Evolutionary conservation across 2,329 filamentous ascomycete species (phyloP), one percentile per base, ranked within the genome.

Genomic region (Aspergillus sergii): DNA sequence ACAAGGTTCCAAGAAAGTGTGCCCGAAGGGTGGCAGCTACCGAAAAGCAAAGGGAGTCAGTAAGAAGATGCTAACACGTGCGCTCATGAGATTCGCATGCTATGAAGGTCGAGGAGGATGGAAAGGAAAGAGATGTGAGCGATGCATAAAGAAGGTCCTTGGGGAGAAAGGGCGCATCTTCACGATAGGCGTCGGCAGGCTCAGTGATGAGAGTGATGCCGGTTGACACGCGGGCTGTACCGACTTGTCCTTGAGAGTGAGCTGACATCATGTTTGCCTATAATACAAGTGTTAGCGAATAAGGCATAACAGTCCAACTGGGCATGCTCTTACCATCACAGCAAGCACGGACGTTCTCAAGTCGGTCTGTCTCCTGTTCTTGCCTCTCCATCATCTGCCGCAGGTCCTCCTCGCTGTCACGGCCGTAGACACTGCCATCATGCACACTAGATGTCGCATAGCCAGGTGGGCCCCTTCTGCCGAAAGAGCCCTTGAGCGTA

Each of bases 321-420:
- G 21, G 21, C 11, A 34, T 46, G 14, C 41, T 82, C 90, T 86
- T 85, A 94, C 94, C 95, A 86, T 98, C 95, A 79, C 95, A 99
- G 81, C 95, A 99, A 64, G 94, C 94, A 75, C 95, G 86, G 68
- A 99, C 95, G 77, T 99, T 97, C 83, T 98, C 94, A 72, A 98
- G 84, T 66, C 89, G 86, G 74, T 94, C 91, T 30, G 89, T 84
- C 69, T 94, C 91, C 59, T 88, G 83, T 66, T 87, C 76, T 59
- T 81, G 77, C 56, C 79, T 84, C 79, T 94, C 91, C 71, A 94
- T 92, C 67, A 94, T 88, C 67, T 89, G 86, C 61, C 92, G 85
- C 62, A 97, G 77, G 74, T 97, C 93, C 77, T 97, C 93, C 3
- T 91, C 91, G 71, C 90, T 93, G 74, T 94, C 91, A 67, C 90